phyloP scores from a whole-genome alignment of 2,329 filamentous ascomycete species.

The Tolypocladium inflatum region DNA sequence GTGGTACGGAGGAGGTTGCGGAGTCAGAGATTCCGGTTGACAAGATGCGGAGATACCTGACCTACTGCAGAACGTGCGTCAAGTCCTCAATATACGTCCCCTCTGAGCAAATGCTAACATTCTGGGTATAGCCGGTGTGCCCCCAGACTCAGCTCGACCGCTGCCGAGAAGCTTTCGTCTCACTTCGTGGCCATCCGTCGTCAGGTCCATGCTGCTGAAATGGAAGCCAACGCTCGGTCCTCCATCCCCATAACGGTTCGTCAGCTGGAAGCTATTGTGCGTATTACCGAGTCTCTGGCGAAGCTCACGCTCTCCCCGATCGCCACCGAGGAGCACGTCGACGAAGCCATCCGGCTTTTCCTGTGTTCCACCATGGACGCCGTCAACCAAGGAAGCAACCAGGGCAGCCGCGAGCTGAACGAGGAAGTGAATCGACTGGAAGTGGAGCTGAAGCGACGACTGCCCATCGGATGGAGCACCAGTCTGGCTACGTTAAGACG shows the following conservation, averaged over 20 bases:
- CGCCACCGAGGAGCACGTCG: constrained; percentile 84
- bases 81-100: too few relatives aligned
- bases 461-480: constrained; percentile 94
- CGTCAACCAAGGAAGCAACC: constrained; percentile 77
- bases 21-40: constrained; percentile 89
- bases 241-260: constrained; percentile 96
- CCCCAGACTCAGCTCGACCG: constrained; percentile 79
- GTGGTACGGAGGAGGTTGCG: constrained; percentile 68
- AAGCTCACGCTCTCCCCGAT: constrained; percentile 81
- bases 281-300: constrained; percentile 91
- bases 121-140: constrained; percentile 62
- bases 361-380: constrained; percentile 96
- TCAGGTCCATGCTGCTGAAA: constrained; percentile 84
- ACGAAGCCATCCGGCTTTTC: constrained; percentile 96
- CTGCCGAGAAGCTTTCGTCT: constrained; percentile 89
- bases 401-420: constrained; percentile 79
- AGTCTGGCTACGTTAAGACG: constrained; percentile 75
- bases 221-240: constrained; percentile 81
- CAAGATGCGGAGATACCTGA: constrained; percentile 95
- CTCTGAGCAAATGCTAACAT: constrained; percentile 16
- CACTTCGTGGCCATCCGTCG: constrained; percentile 95
- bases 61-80: constrained; percentile 86
- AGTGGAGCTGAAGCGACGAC: constrained; percentile 72
- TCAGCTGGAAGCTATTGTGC: constrained; percentile 93
- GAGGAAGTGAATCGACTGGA: constrained; percentile 84